These are phyloP conservation scores for Melanopsichium pennsylvanicum DNA, from an alignment of 1,284 basidiomycete species.

Conservation along the genomic window DNA sequence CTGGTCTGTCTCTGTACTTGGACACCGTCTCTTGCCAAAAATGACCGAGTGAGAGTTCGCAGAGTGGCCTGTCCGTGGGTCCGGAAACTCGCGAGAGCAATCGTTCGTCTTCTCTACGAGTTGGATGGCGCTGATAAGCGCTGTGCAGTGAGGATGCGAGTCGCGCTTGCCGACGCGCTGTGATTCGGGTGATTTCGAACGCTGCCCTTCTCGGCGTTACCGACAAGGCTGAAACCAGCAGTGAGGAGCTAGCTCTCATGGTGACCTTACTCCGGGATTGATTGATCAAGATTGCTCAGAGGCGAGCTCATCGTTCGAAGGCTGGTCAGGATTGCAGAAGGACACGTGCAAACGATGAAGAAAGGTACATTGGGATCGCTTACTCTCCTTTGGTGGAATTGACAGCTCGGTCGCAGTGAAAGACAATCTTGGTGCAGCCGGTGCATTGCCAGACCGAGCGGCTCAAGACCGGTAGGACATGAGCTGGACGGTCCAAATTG, in stretches of 20 bases:
- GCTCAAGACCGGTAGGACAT: not conserved
- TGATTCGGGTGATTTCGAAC: not conserved
- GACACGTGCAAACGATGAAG: too few relatives aligned
- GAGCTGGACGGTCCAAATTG: conserved; percentile 10
- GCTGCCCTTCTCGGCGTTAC: not conserved
- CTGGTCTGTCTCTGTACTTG: conserved; percentile 71
- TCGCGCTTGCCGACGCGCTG: conserved; percentile 1
- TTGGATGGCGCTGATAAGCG: conserved; percentile 26
- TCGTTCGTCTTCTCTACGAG: conserved; percentile 5
- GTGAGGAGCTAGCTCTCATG: conserved; percentile 9
- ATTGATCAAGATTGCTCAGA: too few relatives aligned
- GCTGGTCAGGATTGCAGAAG: too few relatives aligned
- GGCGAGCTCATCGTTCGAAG: too few relatives aligned
- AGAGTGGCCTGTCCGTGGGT: conserved; percentile 72
- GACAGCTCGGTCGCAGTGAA: not conserved
- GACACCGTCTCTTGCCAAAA: conserved; percentile 74
- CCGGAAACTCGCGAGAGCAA: conserved; percentile 67
- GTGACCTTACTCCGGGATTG: too few relatives aligned
- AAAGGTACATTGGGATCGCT: not conserved
- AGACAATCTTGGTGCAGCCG: not conserved
- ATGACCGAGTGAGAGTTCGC: conserved; percentile 72
- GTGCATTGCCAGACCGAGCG: not conserved
- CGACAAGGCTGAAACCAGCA: not conserved
- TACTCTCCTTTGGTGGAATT: not conserved
- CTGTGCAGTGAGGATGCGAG: conserved; percentile 11